Percentiles rank a stretch among this genome's conserved stretches.
phyloP scores from a whole-genome alignment of 108 stramenopile species.

The Pelagomonas calceolata region DNA sequence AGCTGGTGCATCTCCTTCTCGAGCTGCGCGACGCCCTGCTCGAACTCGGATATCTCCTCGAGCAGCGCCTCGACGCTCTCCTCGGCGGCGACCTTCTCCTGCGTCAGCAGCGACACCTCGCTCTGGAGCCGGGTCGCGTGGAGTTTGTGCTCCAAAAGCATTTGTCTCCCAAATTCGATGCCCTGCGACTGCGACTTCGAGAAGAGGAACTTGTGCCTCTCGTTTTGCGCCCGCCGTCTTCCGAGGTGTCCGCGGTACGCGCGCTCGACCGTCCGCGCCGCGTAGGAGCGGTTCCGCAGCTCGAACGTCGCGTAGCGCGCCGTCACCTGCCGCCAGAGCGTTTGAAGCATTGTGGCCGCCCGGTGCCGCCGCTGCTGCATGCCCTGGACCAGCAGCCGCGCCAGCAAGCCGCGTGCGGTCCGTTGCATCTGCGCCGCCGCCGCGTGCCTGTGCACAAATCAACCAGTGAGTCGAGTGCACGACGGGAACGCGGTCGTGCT shows the following conservation, averaged over 20 bases:
- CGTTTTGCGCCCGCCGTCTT: constrained; percentile 46
- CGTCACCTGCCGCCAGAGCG: constrained; percentile 40
- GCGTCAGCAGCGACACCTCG: constrained; percentile 62
- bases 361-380: constrained; percentile 31
- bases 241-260: constrained; percentile 56
- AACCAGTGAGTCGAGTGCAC: too few species aligned
- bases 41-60: constrained; percentile 56
- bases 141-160: constrained; percentile 76
- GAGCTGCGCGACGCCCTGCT: constrained; percentile 52
- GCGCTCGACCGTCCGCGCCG: constrained; percentile 49
- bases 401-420: constrained; percentile 45
- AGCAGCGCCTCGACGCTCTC: constrained; percentile 59
- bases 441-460: too few species aligned
- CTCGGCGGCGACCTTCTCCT: constrained; percentile 64
- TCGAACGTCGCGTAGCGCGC: constrained; percentile 29
- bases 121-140: constrained; percentile 72
- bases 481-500: too few species aligned
- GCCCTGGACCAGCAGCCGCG: constrained; percentile 31
- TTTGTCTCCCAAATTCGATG: constrained; percentile 73
- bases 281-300: constrained; percentile 31
- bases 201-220: constrained; percentile 73
- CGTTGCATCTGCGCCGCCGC: constrained; percentile 38
- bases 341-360: constrained; percentile 43
- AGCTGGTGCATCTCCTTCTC: constrained; percentile 72
- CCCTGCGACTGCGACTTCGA: constrained; percentile 64